Conservation (phyloP, 306 rosid genomes). For the Prunus kanzakura region DNA sequence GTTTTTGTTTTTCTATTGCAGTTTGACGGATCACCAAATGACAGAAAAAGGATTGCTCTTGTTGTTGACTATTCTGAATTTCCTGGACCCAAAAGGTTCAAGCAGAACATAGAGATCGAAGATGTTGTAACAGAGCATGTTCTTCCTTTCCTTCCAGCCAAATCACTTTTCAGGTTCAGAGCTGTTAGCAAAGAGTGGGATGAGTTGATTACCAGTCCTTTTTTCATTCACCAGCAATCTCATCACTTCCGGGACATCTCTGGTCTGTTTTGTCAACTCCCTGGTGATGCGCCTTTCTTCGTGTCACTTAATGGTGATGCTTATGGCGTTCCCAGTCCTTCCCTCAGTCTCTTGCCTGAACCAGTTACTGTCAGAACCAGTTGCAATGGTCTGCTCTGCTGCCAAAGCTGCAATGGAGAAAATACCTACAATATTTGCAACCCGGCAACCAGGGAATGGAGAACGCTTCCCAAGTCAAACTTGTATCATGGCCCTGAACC, state of each 20-base stretch:
- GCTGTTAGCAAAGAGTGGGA: constrained; percentile 36
- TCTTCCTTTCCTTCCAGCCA: constrained; percentile 40
- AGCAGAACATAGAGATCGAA: neutral
- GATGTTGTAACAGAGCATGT: constrained; percentile 13
- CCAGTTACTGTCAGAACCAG: constrained; percentile 4
- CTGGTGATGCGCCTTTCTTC: constrained; percentile 2
- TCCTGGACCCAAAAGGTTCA: neutral
- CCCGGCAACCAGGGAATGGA: constrained; percentile 32
- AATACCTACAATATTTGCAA: constrained; percentile 33
- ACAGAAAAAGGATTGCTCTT: neutral
- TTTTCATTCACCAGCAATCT: constrained; percentile 30
- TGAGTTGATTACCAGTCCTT: constrained; percentile 17
- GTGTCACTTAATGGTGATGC: constrained; percentile 23
- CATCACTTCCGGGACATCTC: constrained; percentile 20
- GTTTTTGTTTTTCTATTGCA: constrained; percentile 10
- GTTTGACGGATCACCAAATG: neutral
- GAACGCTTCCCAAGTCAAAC: constrained; percentile 20
- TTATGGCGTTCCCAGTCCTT: constrained; percentile 29
- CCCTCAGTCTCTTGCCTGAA: constrained; percentile 29
- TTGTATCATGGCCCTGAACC: constrained; percentile 19
- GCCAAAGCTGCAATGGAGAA: constrained; percentile 8
- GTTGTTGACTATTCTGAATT: neutral
- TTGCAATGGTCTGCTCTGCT: constrained; percentile 39
- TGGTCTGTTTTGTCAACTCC: constrained; percentile 32
- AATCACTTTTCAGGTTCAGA: constrained; percentile 39